These are phyloP conservation scores for Daldinia decipiens DNA, from an alignment of 495 filamentous ascomycete genomes.

Conservation along the genomic window DNA sequence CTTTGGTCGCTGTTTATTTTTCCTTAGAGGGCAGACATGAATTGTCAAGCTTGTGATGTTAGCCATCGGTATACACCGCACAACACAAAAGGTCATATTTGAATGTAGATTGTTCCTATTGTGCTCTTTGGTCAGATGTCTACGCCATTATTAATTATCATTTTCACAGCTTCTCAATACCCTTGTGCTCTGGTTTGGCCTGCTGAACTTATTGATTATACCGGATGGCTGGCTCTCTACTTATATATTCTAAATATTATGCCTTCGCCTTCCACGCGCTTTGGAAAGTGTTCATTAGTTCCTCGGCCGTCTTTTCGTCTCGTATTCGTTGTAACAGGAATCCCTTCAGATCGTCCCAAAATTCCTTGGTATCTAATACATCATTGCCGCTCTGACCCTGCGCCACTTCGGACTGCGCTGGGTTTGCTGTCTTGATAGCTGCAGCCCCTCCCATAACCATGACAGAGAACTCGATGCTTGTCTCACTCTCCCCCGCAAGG, in stretches of 20 bases:
- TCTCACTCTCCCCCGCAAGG: slow-evolving; percentile 57
- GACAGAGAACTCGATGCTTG: slow-evolving; percentile 75
- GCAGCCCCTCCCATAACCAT: slow-evolving; percentile 84
- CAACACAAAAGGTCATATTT: slow-evolving; percentile 39
- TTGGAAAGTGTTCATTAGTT: slow-evolving; percentile 72
- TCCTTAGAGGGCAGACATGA: slow-evolving; percentile 43
- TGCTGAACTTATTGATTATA: slow-evolving; percentile 9
- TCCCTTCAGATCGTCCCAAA: slow-evolving; percentile 88
- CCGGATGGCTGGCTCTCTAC: not conserved
- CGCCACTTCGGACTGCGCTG: slow-evolving; percentile 53
- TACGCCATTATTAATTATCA: slow-evolving; percentile 34
- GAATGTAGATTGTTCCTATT: slow-evolving; percentile 45
- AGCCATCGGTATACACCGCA: slow-evolving; percentile 48
- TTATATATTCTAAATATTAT: slow-evolving; percentile 27
- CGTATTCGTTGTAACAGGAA: slow-evolving; percentile 81
- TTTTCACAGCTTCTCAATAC: slow-evolving; percentile 8
- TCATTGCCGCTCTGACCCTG: slow-evolving; percentile 66
- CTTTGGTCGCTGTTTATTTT: slow-evolving; percentile 42
- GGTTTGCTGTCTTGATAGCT: slow-evolving; percentile 47
- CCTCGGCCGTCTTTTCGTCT: slow-evolving; percentile 73
- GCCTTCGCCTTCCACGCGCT: slow-evolving; percentile 67
- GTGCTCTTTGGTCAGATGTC: slow-evolving; percentile 23
- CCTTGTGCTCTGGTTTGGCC: not conserved
- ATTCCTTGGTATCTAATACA: slow-evolving; percentile 74
- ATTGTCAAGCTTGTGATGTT: slow-evolving; percentile 46